Evolutionary conservation across 371 early-diverging fungal species (phyloP), one percentile per base, ranked within the genome.

Genomic region (Rhizopus stolonifer): DNA sequence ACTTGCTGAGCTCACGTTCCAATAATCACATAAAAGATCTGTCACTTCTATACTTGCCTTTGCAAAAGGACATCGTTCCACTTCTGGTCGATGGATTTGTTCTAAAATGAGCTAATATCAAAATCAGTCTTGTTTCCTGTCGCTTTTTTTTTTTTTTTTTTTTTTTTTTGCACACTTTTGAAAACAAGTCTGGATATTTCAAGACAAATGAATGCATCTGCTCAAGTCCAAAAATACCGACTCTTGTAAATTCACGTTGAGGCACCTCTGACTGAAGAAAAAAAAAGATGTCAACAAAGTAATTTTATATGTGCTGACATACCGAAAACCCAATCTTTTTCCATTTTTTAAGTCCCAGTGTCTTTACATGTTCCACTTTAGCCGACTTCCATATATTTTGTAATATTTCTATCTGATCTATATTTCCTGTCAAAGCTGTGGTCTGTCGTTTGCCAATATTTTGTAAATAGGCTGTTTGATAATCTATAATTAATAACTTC

Each of bases 1-100:
- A 53, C 87, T 86, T 49, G 84, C 84, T 7, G 86, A 70, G 33
- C 72, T 73, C 23, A 90, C 76, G 49, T 85, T 84, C 88, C 89
- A 90, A 52, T 80, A 73, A 52, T 87, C 86, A 31, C 77, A 80
- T 24, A 90, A 51, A 4, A 88, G 52, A 33, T 88, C 89, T 19
- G 83, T 80, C 4, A 84, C 82, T 74, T 90, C 90, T 23, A 82
- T 72, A 18, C 79, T 77, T 13, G 85, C 85, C 59, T 76, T 79
- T 9, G 79, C 84, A 68, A 86, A 82, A 1, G 87, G 90, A 63
- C 86, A 86, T 38, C 81, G 64, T 44, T 72, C 69, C 3, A 78
- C 83, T 23, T 72, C 75, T 9, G 82, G 72, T 14, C 79, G 70
- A 58, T 82, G 78, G 4, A 70, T 61, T 69, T 89, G 85, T 33